A percentile compares a stretch with the other conserved stretches of the same genome.
phyloP scores from a whole-genome alignment of 805 yeast genomes.

The Candida insectalens region DNA sequence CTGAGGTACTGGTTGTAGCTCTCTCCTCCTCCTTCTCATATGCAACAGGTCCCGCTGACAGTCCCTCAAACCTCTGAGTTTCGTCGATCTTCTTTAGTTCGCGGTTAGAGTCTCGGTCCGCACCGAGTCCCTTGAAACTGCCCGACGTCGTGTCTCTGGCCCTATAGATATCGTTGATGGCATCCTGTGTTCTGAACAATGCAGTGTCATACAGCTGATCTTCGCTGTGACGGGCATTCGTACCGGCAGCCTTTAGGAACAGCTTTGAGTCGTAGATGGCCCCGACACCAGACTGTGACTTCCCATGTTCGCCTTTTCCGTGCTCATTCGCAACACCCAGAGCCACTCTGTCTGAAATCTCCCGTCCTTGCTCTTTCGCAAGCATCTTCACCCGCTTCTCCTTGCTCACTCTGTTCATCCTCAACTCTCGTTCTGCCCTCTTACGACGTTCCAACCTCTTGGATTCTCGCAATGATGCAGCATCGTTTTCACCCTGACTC shows the following conservation, averaged over 20 bases:
- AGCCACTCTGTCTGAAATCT: constrained; percentile 46
- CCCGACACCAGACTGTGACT: constrained; percentile 26
- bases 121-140: constrained; percentile 14
- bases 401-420: constrained; percentile 32
- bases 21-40: constrained; percentile 21
- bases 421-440: constrained; percentile 38
- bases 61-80: constrained; percentile 4
- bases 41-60: constrained; percentile 14
- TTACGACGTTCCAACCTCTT: constrained; percentile 34
- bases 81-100: constrained; percentile 14
- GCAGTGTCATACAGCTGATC: constrained; percentile 53
- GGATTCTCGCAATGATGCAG: constrained; percentile 26
- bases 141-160: constrained; percentile 21
- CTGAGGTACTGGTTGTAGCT: no score
- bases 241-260: constrained; percentile 33
- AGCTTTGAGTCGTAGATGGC: constrained; percentile 45
- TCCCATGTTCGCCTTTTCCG: constrained; percentile 8
- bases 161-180: constrained; percentile 39
- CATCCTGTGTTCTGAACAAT: constrained; percentile 43
- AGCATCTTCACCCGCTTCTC: constrained; percentile 32
- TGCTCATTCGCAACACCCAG: constrained; percentile 28
- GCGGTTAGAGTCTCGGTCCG: constrained; percentile 3
- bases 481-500: constrained; percentile 8
- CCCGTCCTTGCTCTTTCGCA: constrained; percentile 38
- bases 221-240: constrained; percentile 28